These are phyloP conservation scores for Phytopythium cucurbitacearum DNA, from an alignment of 352 stramenopile genomes.

Conservation along the genomic window DNA sequence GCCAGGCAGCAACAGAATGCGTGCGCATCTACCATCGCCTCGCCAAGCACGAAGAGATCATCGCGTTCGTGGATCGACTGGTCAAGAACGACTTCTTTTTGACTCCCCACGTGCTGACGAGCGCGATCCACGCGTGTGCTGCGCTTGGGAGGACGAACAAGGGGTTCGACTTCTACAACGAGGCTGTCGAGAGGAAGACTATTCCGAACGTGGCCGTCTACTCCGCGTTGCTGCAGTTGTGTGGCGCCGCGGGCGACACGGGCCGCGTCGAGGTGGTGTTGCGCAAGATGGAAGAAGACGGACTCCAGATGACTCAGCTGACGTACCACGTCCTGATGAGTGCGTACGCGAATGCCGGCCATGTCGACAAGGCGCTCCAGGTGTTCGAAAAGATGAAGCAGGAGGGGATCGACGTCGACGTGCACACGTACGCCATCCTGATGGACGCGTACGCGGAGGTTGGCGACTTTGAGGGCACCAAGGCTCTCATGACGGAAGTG, in stretches of 20 bases:
- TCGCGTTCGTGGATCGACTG: conserved; percentile 45
- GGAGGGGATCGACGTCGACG: conserved; percentile 41
- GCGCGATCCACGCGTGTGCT: conserved; percentile 57
- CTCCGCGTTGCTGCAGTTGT: conserved; percentile 52
- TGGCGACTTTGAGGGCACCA: conserved; percentile 50
- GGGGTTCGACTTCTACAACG: conserved; percentile 59
- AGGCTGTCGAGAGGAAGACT: conserved; percentile 42
- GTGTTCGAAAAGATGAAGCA: conserved; percentile 58
- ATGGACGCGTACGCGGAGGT: conserved; percentile 66
- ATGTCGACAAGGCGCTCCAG: conserved; percentile 41
- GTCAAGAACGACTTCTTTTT: conserved; percentile 65
- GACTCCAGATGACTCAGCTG: conserved; percentile 61
- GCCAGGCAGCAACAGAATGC: conserved; percentile 44
- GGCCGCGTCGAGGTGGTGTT: conserved; percentile 45
- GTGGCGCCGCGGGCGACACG: conserved; percentile 37
- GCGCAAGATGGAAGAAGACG: conserved; percentile 44
- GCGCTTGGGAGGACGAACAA: conserved; percentile 39
- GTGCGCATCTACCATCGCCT: conserved; percentile 62
- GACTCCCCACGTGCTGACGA: conserved; percentile 49
- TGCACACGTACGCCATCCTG: conserved; percentile 69
- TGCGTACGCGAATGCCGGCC: conserved; percentile 51
- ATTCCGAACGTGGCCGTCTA: conserved; percentile 70
- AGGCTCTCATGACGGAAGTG: conserved; percentile 50
- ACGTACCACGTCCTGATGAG: conserved; percentile 73
- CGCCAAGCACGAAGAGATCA: conserved; percentile 39